Base-by-base conservation (phyloP, 306 rosid species). In the Hippophae rhamnoides region DNA sequence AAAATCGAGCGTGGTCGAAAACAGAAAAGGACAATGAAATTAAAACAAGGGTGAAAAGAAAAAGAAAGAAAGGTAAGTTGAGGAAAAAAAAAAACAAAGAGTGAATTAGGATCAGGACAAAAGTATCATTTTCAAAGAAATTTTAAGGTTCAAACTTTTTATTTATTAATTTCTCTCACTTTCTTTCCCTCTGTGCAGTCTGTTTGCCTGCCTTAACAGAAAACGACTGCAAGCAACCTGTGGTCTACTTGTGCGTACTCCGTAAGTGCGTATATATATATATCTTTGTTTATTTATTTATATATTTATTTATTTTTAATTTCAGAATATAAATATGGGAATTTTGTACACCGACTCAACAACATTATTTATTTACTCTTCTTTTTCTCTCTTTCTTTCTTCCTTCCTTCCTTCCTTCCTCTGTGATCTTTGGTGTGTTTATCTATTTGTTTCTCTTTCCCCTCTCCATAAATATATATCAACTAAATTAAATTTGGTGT, bases 221-320 rank as follows among this genome's bases (percentile, higher is more conserved):
- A 79, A 87, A 81, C 81, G 90, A 90, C 87, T 77, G 90, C 84
- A 68, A 82, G 85, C 82, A 70, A 81, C 76, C 82, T 75, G 75
- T 84, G 82, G 79, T 84, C 81, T 81, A 77, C 90, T 67, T 72
- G 63, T 56, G 52, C 58, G 23, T 48, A 48, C 23, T 18, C 23
- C 23, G 23, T 18, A 18, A 18, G 23, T 18, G 23, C 58, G 23
- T 48, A 48, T 67, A 71, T 68, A 57, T 48, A 48, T 67, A 71
- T 68, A 57, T 26, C 58, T 7, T 13, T 43, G 12, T 57, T 18
- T 7, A 40, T 18, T 18, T 18, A 18, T 18, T 18, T 18, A 18
- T 31, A 9, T 13, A 41, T 18, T 18, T 18, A 18, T 18, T 18
- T 18, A 23, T n/a, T 52, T 61, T 18, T n/a, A 54, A 8, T 42